phyloP scores from a whole-genome alignment of 1,284 basidiomycete genomes.

The Microstroma glucosiphilum region DNA sequence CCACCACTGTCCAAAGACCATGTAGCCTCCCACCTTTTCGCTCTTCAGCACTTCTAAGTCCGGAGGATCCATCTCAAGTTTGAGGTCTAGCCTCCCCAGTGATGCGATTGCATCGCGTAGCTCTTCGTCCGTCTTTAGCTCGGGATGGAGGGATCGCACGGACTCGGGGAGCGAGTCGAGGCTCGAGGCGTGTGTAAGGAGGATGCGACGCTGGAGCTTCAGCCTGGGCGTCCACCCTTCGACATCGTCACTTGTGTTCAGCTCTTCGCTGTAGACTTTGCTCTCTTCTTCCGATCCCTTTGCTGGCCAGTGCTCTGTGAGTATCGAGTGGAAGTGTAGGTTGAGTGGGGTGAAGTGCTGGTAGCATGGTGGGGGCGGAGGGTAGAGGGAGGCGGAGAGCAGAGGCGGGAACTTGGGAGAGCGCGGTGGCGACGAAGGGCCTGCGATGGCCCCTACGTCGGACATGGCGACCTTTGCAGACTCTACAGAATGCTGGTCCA shows the following conservation, averaged over 20 bases:
- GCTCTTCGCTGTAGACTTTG: no score
- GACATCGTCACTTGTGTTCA: no score
- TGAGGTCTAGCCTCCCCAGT: neutral
- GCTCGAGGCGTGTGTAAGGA: neutral
- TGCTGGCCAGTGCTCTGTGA: neutral
- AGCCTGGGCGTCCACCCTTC: neutral
- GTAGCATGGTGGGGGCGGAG: neutral
- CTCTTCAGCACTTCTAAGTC: neutral
- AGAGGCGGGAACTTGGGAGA: conserved; percentile 13
- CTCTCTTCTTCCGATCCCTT: no score
- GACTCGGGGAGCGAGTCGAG: neutral
- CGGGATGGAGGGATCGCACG: neutral
- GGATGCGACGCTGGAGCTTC: neutral
- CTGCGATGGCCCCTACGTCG: conserved; percentile 18
- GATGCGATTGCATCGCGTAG: neutral
- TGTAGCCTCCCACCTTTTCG: neutral
- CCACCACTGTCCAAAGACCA: conserved; percentile 4
- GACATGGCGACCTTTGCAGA: neutral
- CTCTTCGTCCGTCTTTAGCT: neutral
- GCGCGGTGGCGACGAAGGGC: conserved; percentile 17
- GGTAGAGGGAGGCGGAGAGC: conserved; percentile 2
- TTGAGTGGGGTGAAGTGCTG: conserved; percentile 2
- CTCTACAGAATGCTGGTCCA: neutral
- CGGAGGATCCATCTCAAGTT: neutral
- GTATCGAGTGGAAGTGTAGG: neutral